These are phyloP conservation scores for Stagonosporopsis rhizophila DNA, from an alignment of 2,329 filamentous ascomycete species.

Conservation along the genomic window DNA sequence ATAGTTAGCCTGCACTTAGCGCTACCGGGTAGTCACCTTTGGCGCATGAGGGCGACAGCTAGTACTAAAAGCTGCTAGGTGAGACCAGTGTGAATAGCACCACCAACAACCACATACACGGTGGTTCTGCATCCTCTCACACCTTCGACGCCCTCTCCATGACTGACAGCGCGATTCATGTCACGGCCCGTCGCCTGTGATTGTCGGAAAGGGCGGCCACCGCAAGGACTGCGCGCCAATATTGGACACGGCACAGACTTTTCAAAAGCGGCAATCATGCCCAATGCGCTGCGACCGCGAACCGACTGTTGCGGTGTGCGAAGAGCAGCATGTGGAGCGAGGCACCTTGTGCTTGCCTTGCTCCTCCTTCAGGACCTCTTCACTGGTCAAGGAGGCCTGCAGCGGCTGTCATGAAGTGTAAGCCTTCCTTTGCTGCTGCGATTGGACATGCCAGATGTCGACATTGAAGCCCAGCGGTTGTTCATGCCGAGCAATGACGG, in stretches of 20 bases:
- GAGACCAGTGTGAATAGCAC: slow-evolving; percentile 19
- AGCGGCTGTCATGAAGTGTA: not conserved
- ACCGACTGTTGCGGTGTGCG: slow-evolving; percentile 29
- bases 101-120: slow-evolving; percentile 9
- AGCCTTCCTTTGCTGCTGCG: not conserved
- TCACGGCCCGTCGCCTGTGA: slow-evolving; percentile 21
- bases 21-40: slow-evolving; percentile 23
- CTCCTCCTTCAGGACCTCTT: not conserved
- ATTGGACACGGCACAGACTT: slow-evolving; percentile 45
- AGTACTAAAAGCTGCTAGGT: slow-evolving; percentile 32
- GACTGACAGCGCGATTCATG: slow-evolving; percentile 15
- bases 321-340: slow-evolving; percentile 27
- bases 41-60: slow-evolving; percentile 27
- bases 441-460: not conserved
- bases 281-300: slow-evolving; percentile 35
- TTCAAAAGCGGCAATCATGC: slow-evolving; percentile 38
- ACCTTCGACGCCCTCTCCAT: not conserved
- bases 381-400: not conserved
- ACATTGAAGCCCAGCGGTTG: not conserved
- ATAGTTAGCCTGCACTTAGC: slow-evolving; percentile 39
- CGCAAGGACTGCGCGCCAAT: slow-evolving; percentile 42
- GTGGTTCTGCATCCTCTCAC: not conserved
- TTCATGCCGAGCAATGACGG: not conserved
- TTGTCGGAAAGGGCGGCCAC: slow-evolving; percentile 31
- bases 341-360: not conserved